Conservation (phyloP, 2,329 filamentous ascomycete genomes). For the Polytolypa hystricis region DNA sequence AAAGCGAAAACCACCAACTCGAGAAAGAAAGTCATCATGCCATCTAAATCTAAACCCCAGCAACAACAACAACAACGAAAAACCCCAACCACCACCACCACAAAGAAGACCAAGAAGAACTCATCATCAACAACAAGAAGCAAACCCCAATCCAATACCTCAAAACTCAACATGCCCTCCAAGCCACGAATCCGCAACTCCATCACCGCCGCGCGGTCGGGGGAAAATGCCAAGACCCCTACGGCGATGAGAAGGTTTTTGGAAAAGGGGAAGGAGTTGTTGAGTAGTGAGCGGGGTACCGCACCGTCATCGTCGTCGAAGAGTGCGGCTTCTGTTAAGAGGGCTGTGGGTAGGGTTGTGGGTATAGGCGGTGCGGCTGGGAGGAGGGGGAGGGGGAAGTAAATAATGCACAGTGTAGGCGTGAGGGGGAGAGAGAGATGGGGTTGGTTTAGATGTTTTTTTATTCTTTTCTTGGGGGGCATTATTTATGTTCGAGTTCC, state of each 20-base stretch:
- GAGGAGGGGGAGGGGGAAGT: too few relatives aligned
- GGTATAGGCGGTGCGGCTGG: not conserved
- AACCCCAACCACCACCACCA: not conserved
- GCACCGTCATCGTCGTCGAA: not conserved
- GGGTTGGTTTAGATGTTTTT: too few relatives aligned
- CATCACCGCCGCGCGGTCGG: conserved; percentile 8
- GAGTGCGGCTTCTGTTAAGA: not conserved
- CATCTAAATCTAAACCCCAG: not conserved
- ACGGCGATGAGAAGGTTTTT: conserved; percentile 9
- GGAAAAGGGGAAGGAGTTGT: conserved; percentile 3
- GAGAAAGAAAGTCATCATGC: not conserved
- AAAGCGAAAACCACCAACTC: not conserved
- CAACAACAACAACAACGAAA: not conserved
- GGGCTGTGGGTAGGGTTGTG: not conserved
- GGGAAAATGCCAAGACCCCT: conserved; percentile 6
- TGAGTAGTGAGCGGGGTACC: not conserved
- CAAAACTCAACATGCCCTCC: conserved; percentile 4
- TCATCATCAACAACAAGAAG: not conserved
- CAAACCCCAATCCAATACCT: not conserved
- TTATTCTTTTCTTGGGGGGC: too few relatives aligned
- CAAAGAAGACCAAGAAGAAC: not conserved
- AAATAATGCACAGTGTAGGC: not conserved
- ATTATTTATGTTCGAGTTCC: too few relatives aligned
- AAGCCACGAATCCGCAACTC: conserved; percentile 7
- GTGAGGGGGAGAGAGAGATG: too few relatives aligned